These are phyloP conservation scores for Exidia glandulosa DNA, from an alignment of 768 basidiomycete species.

Conservation along the genomic window DNA sequence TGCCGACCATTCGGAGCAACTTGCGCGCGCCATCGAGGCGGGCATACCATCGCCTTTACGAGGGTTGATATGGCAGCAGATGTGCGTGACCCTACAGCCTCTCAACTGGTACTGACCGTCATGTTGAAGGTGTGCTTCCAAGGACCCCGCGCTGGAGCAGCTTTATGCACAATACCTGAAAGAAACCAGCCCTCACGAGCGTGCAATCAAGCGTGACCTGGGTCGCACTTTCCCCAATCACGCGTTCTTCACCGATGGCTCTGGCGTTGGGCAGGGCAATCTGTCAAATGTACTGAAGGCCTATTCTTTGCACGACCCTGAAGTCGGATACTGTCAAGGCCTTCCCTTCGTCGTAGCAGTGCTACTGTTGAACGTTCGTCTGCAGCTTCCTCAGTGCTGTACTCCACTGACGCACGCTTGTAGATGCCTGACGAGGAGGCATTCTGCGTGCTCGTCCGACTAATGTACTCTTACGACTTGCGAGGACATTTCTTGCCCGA, in stretches of 20 bases:
- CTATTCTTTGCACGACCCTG: slow-evolving; percentile 87
- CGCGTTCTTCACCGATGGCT: slow-evolving; percentile 88
- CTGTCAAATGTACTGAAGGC: slow-evolving; percentile 97
- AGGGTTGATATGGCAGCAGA: slow-evolving; percentile 96
- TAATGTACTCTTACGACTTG: slow-evolving; percentile 95
- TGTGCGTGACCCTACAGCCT: slow-evolving; percentile 34
- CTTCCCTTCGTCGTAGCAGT: slow-evolving; percentile 94
- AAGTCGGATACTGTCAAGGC: slow-evolving; percentile 97
- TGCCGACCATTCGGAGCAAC: slow-evolving; percentile 57
- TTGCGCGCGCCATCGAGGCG: slow-evolving; percentile 82
- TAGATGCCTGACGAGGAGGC: slow-evolving; percentile 99
- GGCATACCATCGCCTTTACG: slow-evolving; percentile 83
- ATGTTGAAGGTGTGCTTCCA: slow-evolving; percentile 72
- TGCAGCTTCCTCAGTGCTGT: not conserved
- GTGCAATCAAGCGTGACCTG: slow-evolving; percentile 86
- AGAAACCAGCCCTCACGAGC: slow-evolving; percentile 80
- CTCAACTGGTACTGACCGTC: not conserved
- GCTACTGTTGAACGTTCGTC: slow-evolving; percentile 73
- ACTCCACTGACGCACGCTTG: not conserved
- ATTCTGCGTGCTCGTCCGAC: slow-evolving; percentile 84
- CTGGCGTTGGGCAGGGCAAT: slow-evolving; percentile 94
- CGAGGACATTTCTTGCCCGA: slow-evolving; percentile 97
- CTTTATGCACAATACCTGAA: slow-evolving; percentile 76
- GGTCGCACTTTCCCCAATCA: slow-evolving; percentile 96
- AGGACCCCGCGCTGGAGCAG: slow-evolving; percentile 75